Evolutionary conservation across 768 basidiomycete species (phyloP), one percentile per base, ranked within the genome.

Genomic region (Podaxis sp.): DNA sequence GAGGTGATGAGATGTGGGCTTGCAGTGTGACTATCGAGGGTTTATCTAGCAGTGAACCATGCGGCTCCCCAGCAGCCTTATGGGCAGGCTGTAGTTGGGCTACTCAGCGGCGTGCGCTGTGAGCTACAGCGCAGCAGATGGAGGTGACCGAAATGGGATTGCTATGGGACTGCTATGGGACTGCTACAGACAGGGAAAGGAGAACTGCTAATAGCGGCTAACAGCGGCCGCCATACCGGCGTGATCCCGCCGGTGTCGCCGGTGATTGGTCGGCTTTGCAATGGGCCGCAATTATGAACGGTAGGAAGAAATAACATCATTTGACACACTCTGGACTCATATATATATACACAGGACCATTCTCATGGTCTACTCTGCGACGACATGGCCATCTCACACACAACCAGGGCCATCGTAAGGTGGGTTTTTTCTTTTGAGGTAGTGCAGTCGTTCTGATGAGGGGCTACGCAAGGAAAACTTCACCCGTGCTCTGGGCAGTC

Each of bases 401-500:
- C 30, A 26, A 22, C 58, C 11, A 58, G 52, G 60, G 46, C 60
- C 30, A 65, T 65, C 24, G 53, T 54, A 11, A 57, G 64, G 64
- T 65, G 36, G 44, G 56, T 7, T 56, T 8, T 53, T 13, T 38
- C 15, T 37, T 2, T 2, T 10, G 12, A 4, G 20, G 12, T 3
- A 17, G 26, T 37, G n/a, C 20, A 13, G 5, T 10, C 7, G 24
- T 26, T 24, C 46, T 62, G 61, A 62, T 40, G 22, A 30, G 0
- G 22, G 24, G 3, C 60, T 36, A 24, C 30, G 53, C 20, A 37
- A 81, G 80, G 50, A 73, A 73, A 54, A 78, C 80, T 51, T 73
- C 77, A 8, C 80, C 81, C 28, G 75, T 75, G 15, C 76, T 81
- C 67, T 82, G 79, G 65, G 77, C 80, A 41, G 74, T 75, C 30